These are phyloP conservation scores for Fusarium pseudograminearum DNA, from an alignment of 2,329 filamentous ascomycete species.

Conservation along the genomic window DNA sequence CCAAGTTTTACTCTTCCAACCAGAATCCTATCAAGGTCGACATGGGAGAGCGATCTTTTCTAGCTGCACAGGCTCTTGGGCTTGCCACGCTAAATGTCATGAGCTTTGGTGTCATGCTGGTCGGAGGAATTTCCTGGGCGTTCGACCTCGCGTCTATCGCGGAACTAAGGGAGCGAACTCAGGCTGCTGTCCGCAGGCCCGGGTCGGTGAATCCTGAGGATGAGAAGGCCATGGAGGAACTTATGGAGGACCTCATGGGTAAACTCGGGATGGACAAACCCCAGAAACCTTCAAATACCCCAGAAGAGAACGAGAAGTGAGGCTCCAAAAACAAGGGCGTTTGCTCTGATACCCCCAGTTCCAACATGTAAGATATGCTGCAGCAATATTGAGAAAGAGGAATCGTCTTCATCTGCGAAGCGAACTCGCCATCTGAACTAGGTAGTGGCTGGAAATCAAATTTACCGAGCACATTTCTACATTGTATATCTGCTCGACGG, in stretches of 20 bases:
- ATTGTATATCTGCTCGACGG: background rate
- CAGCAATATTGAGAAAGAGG: conserved; percentile 2
- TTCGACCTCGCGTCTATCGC: conserved; percentile 79
- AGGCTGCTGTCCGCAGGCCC: conserved; percentile 55
- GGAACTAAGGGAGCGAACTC: conserved; percentile 70
- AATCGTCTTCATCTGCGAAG: background rate
- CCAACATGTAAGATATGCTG: conserved; percentile 37
- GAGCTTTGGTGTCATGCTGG: conserved; percentile 78
- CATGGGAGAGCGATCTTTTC: conserved; percentile 58
- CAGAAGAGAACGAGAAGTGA: conserved; percentile 28
- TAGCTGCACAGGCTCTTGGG: conserved; percentile 85
- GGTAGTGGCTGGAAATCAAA: no score
- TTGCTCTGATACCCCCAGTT: background rate
- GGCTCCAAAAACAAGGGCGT: background rate
- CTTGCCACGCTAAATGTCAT: conserved; percentile 89
- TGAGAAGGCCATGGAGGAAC: conserved; percentile 71
- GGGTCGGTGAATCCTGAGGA: conserved; percentile 57
- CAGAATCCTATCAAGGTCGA: conserved; percentile 50
- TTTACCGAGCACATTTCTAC: background rate
- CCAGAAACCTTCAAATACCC: conserved; percentile 16
- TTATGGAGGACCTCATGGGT: conserved; percentile 70
- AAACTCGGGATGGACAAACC: conserved; percentile 57
- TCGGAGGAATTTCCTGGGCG: conserved; percentile 80
- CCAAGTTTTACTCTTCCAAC: conserved; percentile 78
- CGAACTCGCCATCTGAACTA: background rate